A percentile compares a stretch with the other conserved stretches of the same genome.
Evolutionary conservation across 2,329 filamentous ascomycete species (phyloP).

Genomic region (Diaporthe sp.): DNA sequence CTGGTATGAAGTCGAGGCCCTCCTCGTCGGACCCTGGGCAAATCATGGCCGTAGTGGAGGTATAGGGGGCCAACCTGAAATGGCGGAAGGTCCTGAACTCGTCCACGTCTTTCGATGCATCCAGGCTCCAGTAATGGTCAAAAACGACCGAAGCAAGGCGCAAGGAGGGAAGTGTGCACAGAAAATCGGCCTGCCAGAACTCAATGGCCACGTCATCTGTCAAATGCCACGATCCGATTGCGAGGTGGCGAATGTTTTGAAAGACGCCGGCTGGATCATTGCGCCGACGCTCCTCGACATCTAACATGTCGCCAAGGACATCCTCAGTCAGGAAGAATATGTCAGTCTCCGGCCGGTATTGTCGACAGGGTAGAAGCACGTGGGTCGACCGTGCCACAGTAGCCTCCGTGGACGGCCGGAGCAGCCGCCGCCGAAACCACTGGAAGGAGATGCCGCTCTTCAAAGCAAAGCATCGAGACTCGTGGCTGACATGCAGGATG

Average conservation of each 20-base stretch:
- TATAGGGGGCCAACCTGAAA: slow-evolving; percentile 11
- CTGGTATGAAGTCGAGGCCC: slow-evolving; percentile 2
- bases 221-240: slow-evolving; percentile 28
- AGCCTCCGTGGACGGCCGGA: not conserved
- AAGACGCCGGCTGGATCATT: slow-evolving; percentile 23
- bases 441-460: slow-evolving; percentile 17
- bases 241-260: slow-evolving; percentile 10
- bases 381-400: not conserved
- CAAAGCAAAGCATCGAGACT: slow-evolving; percentile 11
- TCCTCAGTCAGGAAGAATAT: slow-evolving; percentile 27
- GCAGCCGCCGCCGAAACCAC: not conserved
- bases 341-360: slow-evolving; percentile 23
- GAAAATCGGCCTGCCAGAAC: slow-evolving; percentile 21
- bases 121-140: slow-evolving; percentile 15
- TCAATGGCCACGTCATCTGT: slow-evolving; percentile 2
- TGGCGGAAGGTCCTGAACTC: not conserved
- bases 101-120: not conserved
- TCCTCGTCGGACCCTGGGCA: not conserved
- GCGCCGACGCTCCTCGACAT: not conserved
- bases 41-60: not conserved
- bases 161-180: slow-evolving; percentile 15
- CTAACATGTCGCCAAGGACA: slow-evolving; percentile 11
- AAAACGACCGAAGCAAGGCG: slow-evolving; percentile 21
- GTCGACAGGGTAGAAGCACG: slow-evolving; percentile 26
- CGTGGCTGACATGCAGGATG: slow-evolving; percentile 24